These are phyloP conservation scores for Lasiosphaeris hirsuta DNA, from an alignment of 495 filamentous ascomycete species.

Conservation along the genomic window DNA sequence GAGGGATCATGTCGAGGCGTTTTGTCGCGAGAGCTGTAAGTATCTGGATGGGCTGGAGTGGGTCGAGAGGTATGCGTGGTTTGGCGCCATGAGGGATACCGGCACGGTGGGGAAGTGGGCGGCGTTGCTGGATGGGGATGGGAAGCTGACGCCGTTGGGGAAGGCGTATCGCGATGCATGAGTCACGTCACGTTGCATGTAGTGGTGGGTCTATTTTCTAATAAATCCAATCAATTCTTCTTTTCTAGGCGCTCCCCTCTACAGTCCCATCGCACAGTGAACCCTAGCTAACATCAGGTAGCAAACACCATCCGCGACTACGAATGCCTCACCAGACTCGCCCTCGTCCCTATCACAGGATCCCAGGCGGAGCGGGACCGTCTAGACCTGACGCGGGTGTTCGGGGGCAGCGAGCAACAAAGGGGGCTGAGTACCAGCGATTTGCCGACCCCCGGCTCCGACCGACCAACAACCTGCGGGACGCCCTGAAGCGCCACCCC, in stretches of 20 bases:
- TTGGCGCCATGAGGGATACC: constrained; percentile 24
- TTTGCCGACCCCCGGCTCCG: not conserved
- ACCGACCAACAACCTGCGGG: not conserved
- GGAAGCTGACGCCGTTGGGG: constrained; percentile 20
- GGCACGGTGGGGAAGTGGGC: constrained; percentile 24
- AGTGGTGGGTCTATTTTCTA: too few relatives aligned
- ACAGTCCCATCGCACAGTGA: too few relatives aligned
- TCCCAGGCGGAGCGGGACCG: not conserved
- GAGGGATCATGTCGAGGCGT: constrained; percentile 16
- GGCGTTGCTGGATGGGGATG: constrained; percentile 15
- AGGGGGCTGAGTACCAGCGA: too few relatives aligned
- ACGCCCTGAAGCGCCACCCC: not conserved
- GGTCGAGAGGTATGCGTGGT: constrained; percentile 27
- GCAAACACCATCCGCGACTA: not conserved
- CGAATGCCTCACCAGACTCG: not conserved
- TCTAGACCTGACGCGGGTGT: not conserved
- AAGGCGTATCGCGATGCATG: constrained; percentile 17
- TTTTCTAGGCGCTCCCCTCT: too few relatives aligned
- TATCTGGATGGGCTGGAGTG: constrained; percentile 25
- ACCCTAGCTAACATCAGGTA: too few relatives aligned
- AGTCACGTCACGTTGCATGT: too few relatives aligned
- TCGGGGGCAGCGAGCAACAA: not conserved
- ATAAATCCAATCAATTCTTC: too few relatives aligned
- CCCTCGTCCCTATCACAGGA: constrained; percentile 1
- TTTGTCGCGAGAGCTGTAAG: constrained; percentile 20